phyloP scores from a whole-genome alignment of 2,329 filamentous ascomycete genomes.

The Cladophialophora exuberans region DNA sequence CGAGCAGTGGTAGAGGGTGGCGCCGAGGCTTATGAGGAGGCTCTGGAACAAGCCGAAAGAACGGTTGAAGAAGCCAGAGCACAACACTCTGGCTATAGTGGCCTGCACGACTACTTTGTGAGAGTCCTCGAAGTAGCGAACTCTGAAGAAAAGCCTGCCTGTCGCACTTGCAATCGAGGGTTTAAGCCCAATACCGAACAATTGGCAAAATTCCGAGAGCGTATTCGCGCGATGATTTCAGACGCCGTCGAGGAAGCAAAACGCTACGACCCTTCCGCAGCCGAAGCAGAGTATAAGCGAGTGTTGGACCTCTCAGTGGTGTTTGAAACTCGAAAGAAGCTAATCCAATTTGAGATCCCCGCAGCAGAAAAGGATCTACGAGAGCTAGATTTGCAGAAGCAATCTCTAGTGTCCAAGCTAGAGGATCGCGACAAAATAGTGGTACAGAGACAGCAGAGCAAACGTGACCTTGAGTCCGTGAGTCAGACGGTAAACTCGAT shows the following conservation, averaged over 20 bases:
- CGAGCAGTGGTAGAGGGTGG: slow-evolving; percentile 60
- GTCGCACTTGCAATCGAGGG: slow-evolving; percentile 72
- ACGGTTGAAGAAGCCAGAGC: slow-evolving; percentile 58
- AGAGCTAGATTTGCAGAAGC: slow-evolving; percentile 64
- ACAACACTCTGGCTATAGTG: slow-evolving; percentile 69
- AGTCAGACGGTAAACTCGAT: slow-evolving; percentile 78
- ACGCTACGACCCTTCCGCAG: slow-evolving; percentile 60
- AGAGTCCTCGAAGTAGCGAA: slow-evolving; percentile 62
- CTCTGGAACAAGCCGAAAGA: slow-evolving; percentile 55
- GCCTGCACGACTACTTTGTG: slow-evolving; percentile 71
- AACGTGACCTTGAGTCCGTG: slow-evolving; percentile 74
- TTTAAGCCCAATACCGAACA: slow-evolving; percentile 64
- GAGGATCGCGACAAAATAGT: slow-evolving; percentile 71
- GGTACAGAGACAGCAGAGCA: slow-evolving; percentile 63
- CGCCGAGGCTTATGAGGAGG: slow-evolving; percentile 54
- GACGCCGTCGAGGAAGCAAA: slow-evolving; percentile 56
- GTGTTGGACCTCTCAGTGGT: slow-evolving; percentile 66
- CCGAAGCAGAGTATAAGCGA: slow-evolving; percentile 64
- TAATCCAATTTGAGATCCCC: slow-evolving; percentile 71
- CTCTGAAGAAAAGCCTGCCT: slow-evolving; percentile 65
- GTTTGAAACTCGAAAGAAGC: slow-evolving; percentile 74
- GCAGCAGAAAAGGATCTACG: slow-evolving; percentile 66
- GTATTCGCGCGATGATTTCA: slow-evolving; percentile 62
- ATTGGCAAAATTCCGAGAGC: slow-evolving; percentile 66
- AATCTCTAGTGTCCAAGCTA: slow-evolving; percentile 61